Evolutionary conservation across 176 grass and related monocot genomes (phyloP), one percentile per base, ranked within the genome.

Genomic region (Carex pumila): DNA sequence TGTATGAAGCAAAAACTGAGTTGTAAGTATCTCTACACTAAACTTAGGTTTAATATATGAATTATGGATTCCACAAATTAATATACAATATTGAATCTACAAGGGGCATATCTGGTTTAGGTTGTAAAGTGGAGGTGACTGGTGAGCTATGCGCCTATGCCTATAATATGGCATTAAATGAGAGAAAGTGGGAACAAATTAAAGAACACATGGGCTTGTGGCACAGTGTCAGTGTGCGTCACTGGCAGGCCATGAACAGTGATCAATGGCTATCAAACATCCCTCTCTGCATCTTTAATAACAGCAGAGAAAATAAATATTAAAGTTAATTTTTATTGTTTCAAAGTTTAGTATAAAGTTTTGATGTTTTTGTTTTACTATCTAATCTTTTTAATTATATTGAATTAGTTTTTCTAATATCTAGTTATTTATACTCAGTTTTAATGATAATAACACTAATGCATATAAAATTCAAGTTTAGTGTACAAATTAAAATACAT

Each of bases 241-340:
- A 65, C 41, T 82, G 80, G 41, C 80, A 82, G 80, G 61, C 21
- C 45, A 21, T 85, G 83, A 72, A 85, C 71, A 72, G 58, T 78
- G 83, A 85, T 85, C 69, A 53, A 78, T 85, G 69, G 34, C 70
- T 85, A 78, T 64, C 83, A 72, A 85, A 77, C 66, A 85, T 71
- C 84, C 84, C 73, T 78, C 36, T 65, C 29, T 74, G 52, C 17
- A 32, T 58, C 70, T 85, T 85, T 62, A 72, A 19, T 75, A 72
- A 43, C 10, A 65, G 39, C 79, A 82, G 60, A 65, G 60, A 29
- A 65, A 65, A 81, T 7, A 67, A 5, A 62, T 41, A 32, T 34
- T 34, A 6, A 7, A n/a, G n/a, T n/a, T n/a, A n/a, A n/a, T n/a
- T 0, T 36, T 36, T 36, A 36, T 36, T 36, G 3, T 3, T 36